A percentile compares a stretch with the other conserved stretches of the same genome.
These are phyloP conservation scores for Mycosphaerelloides madeirae DNA, from an alignment of 2,329 filamentous ascomycete species.

Conservation along the genomic window DNA sequence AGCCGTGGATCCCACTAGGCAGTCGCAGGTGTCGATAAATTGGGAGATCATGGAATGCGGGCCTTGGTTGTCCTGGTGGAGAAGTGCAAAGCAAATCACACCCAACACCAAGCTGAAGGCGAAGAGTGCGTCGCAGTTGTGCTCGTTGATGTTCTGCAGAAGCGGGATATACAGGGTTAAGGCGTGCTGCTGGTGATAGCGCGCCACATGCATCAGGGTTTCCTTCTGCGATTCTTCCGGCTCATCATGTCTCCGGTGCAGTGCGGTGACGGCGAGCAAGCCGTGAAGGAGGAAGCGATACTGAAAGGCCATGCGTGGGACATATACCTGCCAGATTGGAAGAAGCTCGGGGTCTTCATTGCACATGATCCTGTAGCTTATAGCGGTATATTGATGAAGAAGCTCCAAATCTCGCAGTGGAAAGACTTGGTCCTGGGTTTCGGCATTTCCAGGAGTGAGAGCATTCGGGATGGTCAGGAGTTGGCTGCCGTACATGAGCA, in stretches of 20 bases:
- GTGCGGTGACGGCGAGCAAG: constrained; percentile 13
- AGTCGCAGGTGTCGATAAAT: constrained; percentile 18
- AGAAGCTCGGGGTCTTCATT: constrained; percentile 8
- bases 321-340: constrained; percentile 12
- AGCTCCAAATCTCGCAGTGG: constrained; percentile 22
- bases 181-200: constrained; percentile 23
- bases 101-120: constrained; percentile 18
- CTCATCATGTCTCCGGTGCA: constrained; percentile 13
- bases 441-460: background rate
- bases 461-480: constrained; percentile 8
- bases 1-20: constrained; percentile 13
- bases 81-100: constrained; percentile 15
- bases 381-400: constrained; percentile 21
- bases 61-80: constrained; percentile 7
- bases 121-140: constrained; percentile 21
- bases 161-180: constrained; percentile 20
- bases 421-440: constrained; percentile 14
- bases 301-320: constrained; percentile 16
- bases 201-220: constrained; percentile 14
- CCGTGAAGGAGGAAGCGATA: constrained; percentile 20
- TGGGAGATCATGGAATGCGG: constrained; percentile 8
- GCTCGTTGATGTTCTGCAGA: constrained; percentile 17
- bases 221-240: constrained; percentile 8
- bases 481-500: too few species aligned
- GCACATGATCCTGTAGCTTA: constrained; percentile 13